These are phyloP conservation scores for Bruguiera sexangula DNA, from an alignment of 345 rosid species.

Conservation along the genomic window DNA sequence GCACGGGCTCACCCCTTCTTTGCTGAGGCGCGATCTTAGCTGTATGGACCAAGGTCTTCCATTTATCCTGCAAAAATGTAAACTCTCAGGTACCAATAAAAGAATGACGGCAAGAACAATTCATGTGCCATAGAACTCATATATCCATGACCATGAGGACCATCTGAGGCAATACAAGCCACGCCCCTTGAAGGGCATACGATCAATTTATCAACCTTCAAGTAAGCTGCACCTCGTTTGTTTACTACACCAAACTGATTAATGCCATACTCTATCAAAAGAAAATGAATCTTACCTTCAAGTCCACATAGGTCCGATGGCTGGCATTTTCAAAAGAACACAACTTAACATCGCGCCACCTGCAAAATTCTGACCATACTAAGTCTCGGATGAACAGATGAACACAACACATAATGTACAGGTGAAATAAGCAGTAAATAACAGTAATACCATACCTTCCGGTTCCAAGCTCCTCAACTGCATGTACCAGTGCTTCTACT, in stretches of 20 bases:
- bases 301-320: conserved; percentile 32
- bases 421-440: background rate
- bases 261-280: background rate
- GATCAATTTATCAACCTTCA: background rate
- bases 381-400: background rate
- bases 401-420: background rate
- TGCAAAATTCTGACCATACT: conserved; percentile 21
- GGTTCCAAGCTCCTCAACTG: conserved; percentile 91
- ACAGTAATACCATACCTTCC: conserved; percentile 63
- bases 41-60: conserved; percentile 98
- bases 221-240: background rate
- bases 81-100: background rate
- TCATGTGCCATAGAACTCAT: background rate
- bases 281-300: conserved; percentile 21
- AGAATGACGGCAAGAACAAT: background rate
- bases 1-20: conserved; percentile 96
- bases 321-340: conserved; percentile 23
- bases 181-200: background rate
- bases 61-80: conserved; percentile 66
- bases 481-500: conserved; percentile 88
- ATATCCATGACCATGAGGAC: background rate
- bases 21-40: conserved; percentile 87
- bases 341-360: conserved; percentile 36
- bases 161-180: background rate
- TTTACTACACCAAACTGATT: background rate